Evolutionary conservation across 768 basidiomycete species (phyloP), one percentile per base, ranked within the genome.

Genomic region (Rhizopogon sp.): DNA sequence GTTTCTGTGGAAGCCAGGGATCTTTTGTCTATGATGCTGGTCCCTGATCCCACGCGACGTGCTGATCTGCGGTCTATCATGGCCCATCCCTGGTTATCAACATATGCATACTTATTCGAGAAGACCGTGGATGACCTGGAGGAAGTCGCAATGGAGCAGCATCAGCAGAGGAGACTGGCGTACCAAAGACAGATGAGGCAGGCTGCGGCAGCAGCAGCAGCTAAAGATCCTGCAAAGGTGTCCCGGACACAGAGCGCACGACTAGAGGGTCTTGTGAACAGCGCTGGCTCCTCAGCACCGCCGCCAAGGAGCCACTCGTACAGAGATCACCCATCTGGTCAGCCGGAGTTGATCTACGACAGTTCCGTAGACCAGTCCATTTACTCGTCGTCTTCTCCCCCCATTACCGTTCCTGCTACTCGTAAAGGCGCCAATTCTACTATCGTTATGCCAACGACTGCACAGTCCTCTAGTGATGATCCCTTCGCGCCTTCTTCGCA

Each of bases 11-110:
- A 87, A 54, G 94, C 94, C 33, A 80, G 92, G 49, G 85, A 93
- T 64, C 79, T 98, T 17, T 78, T 98, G 6, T 78, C 83, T 53
- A 82, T 85, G 68, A 98, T 98, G 95, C 88, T 98, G 55, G 94
- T 98, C 3, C 92, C 95, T 7, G 92, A 97, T 61, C 95, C 95
- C 5, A 75, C 78, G 16, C 80, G 81, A 31, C 86, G 96, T 43
- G 89, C 90, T 43, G 84, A 84, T 56, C 77, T 98, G 39, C 73
- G 78, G 9, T 73, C 77, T 1, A 86, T 99, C 61, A 97, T 96
- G 92, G 75, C 71, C 11, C 97, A 98, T 66, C 79, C 83, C 3
- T 99, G 96, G 96, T 76, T 98, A 22, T 72, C 74, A 1, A 77
- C 83, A 3, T 65, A 66, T 22, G 62, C 66, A 0, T 64, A 70